Evolutionary conservation across 768 basidiomycete genomes (phyloP).

Genomic region (Tubosaeta sp.): DNA sequence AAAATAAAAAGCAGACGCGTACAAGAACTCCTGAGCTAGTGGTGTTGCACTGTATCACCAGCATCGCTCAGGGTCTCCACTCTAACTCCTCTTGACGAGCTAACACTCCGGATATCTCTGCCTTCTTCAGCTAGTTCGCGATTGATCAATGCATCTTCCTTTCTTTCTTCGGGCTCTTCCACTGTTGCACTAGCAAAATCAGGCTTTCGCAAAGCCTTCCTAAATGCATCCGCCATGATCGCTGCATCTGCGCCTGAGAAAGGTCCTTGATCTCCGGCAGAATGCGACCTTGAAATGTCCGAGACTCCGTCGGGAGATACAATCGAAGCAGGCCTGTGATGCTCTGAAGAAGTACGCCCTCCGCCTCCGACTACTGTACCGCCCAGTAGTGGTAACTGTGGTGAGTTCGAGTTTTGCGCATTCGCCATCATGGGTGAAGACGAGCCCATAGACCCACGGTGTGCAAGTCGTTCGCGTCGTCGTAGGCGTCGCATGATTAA

Average conservation of each 20-base stretch:
- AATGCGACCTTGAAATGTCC: conserved; percentile 58
- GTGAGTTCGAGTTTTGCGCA: conserved; percentile 38
- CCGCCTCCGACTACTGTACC: conserved; percentile 30
- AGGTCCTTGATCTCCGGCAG: conserved; percentile 60
- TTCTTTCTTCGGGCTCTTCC: conserved; percentile 53
- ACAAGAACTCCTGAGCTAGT: conserved; percentile 36
- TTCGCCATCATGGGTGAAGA: conserved; percentile 81
- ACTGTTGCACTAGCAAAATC: conserved; percentile 71
- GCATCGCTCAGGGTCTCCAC: conserved; percentile 66
- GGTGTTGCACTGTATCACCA: conserved; percentile 46
- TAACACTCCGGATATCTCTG: conserved; percentile 80
- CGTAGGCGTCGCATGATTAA: conserved; percentile 69
- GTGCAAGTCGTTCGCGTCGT: conserved; percentile 44
- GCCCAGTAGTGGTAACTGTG: conserved; percentile 47
- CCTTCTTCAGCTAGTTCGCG: conserved; percentile 86
- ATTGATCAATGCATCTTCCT: conserved; percentile 44
- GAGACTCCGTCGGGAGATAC: conserved; percentile 72
- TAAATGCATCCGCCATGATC: conserved; percentile 90
- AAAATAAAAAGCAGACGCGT: conserved; percentile 34
- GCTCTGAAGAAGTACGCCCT: conserved; percentile 30
- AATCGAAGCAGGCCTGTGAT: conserved; percentile 34
- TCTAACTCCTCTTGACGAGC: conserved; percentile 72
- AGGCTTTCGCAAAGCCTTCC: conserved; percentile 83
- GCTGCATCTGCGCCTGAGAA: conserved; percentile 86
- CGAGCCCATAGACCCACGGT: conserved; percentile 75